Base-by-base conservation (phyloP, 305 asterid genomes). In the Solanum aculeatissimum region DNA sequence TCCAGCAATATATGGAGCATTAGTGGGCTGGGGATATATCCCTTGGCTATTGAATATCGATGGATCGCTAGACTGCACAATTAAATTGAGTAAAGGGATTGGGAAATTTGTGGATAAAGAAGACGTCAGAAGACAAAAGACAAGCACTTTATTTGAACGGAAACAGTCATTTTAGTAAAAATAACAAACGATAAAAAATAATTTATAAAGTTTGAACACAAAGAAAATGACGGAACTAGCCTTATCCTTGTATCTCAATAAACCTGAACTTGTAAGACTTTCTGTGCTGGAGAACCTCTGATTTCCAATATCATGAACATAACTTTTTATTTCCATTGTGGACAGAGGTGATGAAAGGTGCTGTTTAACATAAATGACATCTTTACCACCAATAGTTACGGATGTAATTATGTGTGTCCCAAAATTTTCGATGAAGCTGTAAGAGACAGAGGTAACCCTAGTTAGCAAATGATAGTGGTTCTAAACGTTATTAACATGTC, bases 401-500 rank as follows among this genome's bases (percentile, higher is more conserved):
- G 98, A 95, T 71, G 95, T 92, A 65, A 95, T 91, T 82, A 94
- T 90, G 85, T 95, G 98, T 15, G 98, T 95, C 81, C 98, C 98
- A 77, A 91, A 95, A 87, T 91, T 94, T 87, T 93, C 98, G 55
- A 95, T 94, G 92, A 95, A 95, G 90, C 98, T 95, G 94, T 80
- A 58, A 83, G 40, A 81, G 42, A 86, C 78, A 84, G 70, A 68
- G 23, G 42, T 27, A 88, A 60, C 75, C 83, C 84, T 66, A 84
- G 86, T 65, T 71, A 68, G 27, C 19, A 75, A 53, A 81, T 1
- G 38, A 47, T 47, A 47, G 81, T 4, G 83, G 92, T 25, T 74
- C 81, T 47, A 47, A 74, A 47, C 47, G 23, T 47, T 47, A 45
- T 23, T 72, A 43, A 25, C 58, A 45, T 72, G 58, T 45, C 58